Conservation (phyloP, 495 filamentous ascomycete species). For the Xylaria palmicola region DNA sequence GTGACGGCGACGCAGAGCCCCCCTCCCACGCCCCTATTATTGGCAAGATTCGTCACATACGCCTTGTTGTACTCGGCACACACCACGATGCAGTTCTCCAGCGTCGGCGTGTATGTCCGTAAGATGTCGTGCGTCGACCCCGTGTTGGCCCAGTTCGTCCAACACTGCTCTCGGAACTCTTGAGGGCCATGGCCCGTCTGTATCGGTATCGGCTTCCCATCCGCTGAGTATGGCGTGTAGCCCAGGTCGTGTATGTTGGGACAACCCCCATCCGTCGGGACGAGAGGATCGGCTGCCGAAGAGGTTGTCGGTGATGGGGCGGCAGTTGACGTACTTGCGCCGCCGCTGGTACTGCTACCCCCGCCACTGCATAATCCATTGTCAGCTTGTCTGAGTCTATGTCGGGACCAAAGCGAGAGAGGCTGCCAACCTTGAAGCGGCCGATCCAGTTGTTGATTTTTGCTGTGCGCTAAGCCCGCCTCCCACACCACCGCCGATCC, state of each 20-base stretch:
- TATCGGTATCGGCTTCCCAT: constrained; percentile 25
- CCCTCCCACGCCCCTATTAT: constrained; percentile 20
- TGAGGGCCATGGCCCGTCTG: constrained; percentile 18
- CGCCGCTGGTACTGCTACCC: constrained; percentile 7
- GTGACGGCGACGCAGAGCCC: constrained; percentile 32
- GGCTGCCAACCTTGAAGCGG: constrained; percentile 15
- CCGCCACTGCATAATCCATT: neutral
- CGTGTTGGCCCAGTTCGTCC: constrained; percentile 33
- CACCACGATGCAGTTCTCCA: constrained; percentile 34
- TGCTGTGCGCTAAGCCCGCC: constrained; percentile 26
- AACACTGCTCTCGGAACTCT: constrained; percentile 31
- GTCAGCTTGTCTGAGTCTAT: constrained; percentile 5
- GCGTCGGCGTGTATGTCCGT: constrained; percentile 32
- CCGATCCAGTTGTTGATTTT: neutral
- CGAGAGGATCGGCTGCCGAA: constrained; percentile 7
- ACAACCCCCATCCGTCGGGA: constrained; percentile 28
- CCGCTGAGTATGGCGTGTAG: constrained; percentile 28
- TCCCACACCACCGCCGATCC: constrained; percentile 34
- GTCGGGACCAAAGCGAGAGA: neutral
- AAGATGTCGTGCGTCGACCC: constrained; percentile 30
- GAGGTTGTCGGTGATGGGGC: constrained; percentile 16
- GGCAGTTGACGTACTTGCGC: neutral
- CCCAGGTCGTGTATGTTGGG: constrained; percentile 26
- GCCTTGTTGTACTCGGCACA: constrained; percentile 37
- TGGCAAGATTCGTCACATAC: constrained; percentile 20